Base-by-base conservation (phyloP, 106 monocot species). In the Iris macrosiphon region DNA sequence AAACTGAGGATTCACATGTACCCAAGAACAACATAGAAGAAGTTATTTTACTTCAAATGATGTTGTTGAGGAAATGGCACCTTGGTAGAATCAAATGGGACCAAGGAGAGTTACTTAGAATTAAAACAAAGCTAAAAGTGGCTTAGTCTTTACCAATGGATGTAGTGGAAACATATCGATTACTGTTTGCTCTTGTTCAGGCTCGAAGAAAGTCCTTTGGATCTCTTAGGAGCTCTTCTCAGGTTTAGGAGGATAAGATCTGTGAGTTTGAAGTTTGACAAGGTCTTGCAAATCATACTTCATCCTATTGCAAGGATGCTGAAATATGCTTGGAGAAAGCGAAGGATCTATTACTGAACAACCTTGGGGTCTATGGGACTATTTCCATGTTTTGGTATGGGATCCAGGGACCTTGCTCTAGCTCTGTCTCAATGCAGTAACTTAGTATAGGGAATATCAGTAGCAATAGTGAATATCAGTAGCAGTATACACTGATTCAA, bases 321-420 rank as follows among this genome's bases (percentile, higher is more conserved):
- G 79, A 92, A 45, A 59, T 83, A 45, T 92, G 92, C 54, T 68
- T 92, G 70, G 72, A 87, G 68, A 92, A 87, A 49, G 92, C 92
- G 42, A 70, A 62, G 51, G 55, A n/a, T n/a, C n/a, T n/a, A n/a
- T n/a, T n/a, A n/a, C n/a, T n/a, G n/a, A n/a, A n/a, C n/a, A n/a
- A n/a, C n/a, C n/a, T n/a, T n/a, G n/a, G n/a, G n/a, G n/a, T n/a
- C n/a, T n/a, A n/a, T n/a, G n/a, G n/a, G n/a, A n/a, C n/a, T n/a
- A n/a, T n/a, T n/a, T n/a, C n/a, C n/a, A n/a, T n/a, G n/a, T n/a
- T n/a, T n/a, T n/a, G n/a, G n/a, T n/a, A n/a, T n/a, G n/a, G n/a
- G n/a, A n/a, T n/a, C n/a, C n/a, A n/a, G n/a, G n/a, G n/a, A n/a
- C n/a, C n/a, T n/a, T n/a, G n/a, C n/a, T n/a, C n/a, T n/a, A n/a